These are phyloP conservation scores for Penicillium sp. DNA, from an alignment of 2,329 filamentous ascomycete genomes.

Conservation along the genomic window DNA sequence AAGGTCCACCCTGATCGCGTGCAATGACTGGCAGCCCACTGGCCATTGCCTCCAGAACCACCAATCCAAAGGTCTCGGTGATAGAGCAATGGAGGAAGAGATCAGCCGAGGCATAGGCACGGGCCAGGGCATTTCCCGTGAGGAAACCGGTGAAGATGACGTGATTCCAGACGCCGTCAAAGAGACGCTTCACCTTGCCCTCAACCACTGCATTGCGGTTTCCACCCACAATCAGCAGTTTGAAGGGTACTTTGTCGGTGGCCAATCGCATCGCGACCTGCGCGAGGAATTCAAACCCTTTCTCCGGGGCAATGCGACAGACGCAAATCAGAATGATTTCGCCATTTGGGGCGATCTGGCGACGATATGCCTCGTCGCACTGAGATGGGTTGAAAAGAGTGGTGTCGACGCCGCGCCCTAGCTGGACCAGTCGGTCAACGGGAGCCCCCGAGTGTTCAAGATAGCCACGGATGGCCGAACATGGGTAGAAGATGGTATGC, in stretches of 20 bases:
- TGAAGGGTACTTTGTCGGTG: conserved; percentile 53
- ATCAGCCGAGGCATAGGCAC: conserved; percentile 62
- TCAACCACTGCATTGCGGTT: conserved; percentile 61
- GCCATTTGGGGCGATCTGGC: conserved; percentile 53
- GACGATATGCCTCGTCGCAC: conserved; percentile 49
- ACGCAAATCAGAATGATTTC: conserved; percentile 63
- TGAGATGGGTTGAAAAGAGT: conserved; percentile 53
- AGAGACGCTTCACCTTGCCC: conserved; percentile 55
- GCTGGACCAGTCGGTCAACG: conserved; percentile 51
- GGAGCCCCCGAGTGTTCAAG: conserved; percentile 54
- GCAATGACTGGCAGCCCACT: conserved; percentile 64
- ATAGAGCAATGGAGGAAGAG: conserved; percentile 67
- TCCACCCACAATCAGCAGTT: conserved; percentile 61
- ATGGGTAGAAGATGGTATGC: conserved; percentile 64
- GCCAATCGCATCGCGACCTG: conserved; percentile 52
- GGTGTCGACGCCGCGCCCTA: conserved; percentile 62
- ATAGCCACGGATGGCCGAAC: conserved; percentile 57
- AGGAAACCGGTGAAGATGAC: conserved; percentile 64
- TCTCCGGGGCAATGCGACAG: conserved; percentile 62
- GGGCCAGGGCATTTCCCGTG: conserved; percentile 55
- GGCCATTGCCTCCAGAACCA: conserved; percentile 66
- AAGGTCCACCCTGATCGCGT: conserved; percentile 63
- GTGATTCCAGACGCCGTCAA: conserved; percentile 49
- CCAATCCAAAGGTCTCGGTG: conserved; percentile 66
- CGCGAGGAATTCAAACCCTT: conserved; percentile 64